Conservation (phyloP, 345 rosid species). For the Firmiana major region DNA sequence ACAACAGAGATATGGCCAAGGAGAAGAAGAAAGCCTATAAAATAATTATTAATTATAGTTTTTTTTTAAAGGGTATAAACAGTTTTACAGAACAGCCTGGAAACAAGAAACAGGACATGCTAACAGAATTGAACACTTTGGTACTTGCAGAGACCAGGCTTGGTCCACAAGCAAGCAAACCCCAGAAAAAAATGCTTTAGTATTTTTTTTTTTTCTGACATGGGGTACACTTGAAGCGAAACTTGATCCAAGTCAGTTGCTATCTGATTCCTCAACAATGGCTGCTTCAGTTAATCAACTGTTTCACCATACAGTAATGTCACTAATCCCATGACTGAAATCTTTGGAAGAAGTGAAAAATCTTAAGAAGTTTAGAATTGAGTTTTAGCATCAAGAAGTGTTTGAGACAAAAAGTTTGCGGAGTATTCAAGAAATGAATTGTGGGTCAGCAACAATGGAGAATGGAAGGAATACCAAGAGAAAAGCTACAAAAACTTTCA, state of each 20-base stretch:
- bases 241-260: conserved; percentile 4
- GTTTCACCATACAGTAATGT: background rate
- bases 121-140: conserved; percentile 27
- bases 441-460: conserved; percentile 10
- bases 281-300: background rate
- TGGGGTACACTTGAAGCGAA: conserved; percentile 22
- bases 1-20: background rate
- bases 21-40: background rate
- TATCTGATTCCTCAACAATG: conserved; percentile 1
- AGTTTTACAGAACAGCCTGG: conserved; percentile 27
- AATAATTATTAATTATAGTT: background rate
- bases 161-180: conserved; percentile 22
- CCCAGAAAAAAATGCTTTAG: background rate
- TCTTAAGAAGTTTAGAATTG: no score
- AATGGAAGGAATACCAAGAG: background rate
- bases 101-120: conserved; percentile 20
- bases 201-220: background rate
- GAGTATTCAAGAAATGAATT: conserved; percentile 11
- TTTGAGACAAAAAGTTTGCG: conserved; percentile 1
- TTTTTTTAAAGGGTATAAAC: conserved; percentile 6
- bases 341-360: background rate
- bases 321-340: background rate
- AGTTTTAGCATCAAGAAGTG: no score
- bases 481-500: background rate
- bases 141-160: conserved; percentile 20